These are phyloP conservation scores for Spongospora subterranea DNA, from an alignment of 208 protist species.

Conservation along the genomic window DNA sequence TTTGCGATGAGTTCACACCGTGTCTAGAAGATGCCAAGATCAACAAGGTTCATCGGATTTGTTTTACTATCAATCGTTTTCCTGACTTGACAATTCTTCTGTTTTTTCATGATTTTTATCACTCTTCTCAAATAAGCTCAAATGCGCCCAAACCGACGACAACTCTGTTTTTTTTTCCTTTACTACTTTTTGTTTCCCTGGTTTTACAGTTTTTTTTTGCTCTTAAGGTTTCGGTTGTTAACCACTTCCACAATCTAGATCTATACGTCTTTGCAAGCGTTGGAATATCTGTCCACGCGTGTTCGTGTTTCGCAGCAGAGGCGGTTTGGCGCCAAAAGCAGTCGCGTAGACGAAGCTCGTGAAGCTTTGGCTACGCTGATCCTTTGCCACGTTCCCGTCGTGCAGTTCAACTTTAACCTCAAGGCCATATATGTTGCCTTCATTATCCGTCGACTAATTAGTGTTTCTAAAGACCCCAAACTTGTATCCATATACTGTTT, in stretches of 20 bases:
- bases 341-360: constrained; percentile 61
- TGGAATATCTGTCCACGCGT: constrained; percentile 81
- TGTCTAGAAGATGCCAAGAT: constrained; percentile 54
- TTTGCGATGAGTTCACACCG: background rate
- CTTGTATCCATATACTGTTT: background rate
- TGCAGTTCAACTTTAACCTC: constrained; percentile 92
- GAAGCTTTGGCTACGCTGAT: constrained; percentile 65
- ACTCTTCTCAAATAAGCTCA: no score
- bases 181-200: background rate
- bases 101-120: no score
- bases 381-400: constrained; percentile 79
- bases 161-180: background rate
- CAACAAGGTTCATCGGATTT: constrained; percentile 44
- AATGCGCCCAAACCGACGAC: background rate
- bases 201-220: background rate
- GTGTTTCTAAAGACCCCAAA: constrained; percentile 24
- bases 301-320: constrained; percentile 32
- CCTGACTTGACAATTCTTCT: no score
- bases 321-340: background rate
- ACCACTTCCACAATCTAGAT: background rate
- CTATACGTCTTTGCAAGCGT: constrained; percentile 89
- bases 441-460: constrained; percentile 13
- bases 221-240: background rate
- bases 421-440: constrained; percentile 77
- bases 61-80: no score